Evolutionary conservation across 2,329 filamentous ascomycete species (phyloP).

Genomic region (Periconia macrospinosa): DNA sequence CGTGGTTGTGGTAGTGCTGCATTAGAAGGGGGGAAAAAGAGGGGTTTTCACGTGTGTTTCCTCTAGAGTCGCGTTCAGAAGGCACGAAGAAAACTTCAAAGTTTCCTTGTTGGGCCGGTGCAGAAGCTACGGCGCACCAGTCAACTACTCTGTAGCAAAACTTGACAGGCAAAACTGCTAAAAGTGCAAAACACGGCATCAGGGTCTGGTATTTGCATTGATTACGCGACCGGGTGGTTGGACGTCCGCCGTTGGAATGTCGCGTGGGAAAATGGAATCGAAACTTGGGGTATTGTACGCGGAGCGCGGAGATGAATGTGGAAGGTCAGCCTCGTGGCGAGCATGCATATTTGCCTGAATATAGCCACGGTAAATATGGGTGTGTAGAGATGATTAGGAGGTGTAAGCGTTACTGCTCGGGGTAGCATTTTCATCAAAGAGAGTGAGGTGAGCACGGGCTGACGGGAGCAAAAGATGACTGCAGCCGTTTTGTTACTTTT

Average conservation of each 20-base stretch:
- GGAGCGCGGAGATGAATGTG: background rate
- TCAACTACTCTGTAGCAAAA: background rate
- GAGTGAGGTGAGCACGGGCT: constrained; percentile 6
- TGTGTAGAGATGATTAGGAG: background rate
- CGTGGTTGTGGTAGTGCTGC: background rate
- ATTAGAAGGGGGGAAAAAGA: background rate
- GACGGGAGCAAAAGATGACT: constrained; percentile 32
- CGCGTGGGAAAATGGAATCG: background rate
- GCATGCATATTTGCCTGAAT: constrained; percentile 6
- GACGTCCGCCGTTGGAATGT: background rate
- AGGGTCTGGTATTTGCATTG: too few species aligned
- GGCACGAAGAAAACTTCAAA: background rate
- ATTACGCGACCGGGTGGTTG: background rate
- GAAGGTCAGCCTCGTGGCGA: constrained; percentile 1
- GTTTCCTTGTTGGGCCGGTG: background rate
- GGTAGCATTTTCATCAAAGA: background rate
- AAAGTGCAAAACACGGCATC: background rate
- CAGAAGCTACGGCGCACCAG: background rate
- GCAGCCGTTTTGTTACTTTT: constrained; percentile 11
- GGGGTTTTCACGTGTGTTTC: background rate
- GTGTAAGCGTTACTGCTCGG: constrained; percentile 11
- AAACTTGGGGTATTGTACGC: background rate
- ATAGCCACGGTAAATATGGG: constrained; percentile 6
- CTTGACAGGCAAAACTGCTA: background rate
- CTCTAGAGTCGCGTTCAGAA: background rate